Evolutionary conservation across 352 stramenopile species (phyloP), one percentile per base, ranked within the genome.

Genomic region (Globisporangium nunn): DNA sequence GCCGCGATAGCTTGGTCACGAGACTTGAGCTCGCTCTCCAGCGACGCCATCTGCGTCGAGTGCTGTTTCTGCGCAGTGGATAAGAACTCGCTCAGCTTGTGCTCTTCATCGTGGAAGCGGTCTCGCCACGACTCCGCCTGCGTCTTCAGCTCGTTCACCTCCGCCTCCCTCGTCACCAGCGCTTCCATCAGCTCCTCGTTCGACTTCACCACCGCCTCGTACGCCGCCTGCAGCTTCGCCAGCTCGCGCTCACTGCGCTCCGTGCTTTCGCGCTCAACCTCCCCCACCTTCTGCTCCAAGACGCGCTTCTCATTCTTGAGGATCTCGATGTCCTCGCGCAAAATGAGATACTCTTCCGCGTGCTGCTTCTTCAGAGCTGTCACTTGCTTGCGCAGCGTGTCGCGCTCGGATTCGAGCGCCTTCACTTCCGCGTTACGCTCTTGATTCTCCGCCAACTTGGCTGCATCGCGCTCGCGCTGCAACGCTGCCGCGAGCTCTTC

Each of bases 101-200:
- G 46, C 44, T 64, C 61, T 41, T 72, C 53, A 44, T 67, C 53
- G 5, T 80, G 57, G 43, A 79, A 55, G 53, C 78, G 62, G 17
- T 75, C 69, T 17, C 64, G 66, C 39, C 57, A 66, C 29, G 49
- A 46, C 40, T 61, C 57, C 7, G 64, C 68, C 33, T 68, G 64
- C 17, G 62, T 37, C 44, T 69, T 69, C 46, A 89, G 68, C 4
- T 61, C 52, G 17, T 57, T 57, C 29, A 82, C 70, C 49, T 83
- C 66, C 40, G 78, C 62, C 45, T 86, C 72, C 10, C 71, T 75
- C 8, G 71, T 64, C 4, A 58, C 55, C 18, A 87, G 54, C 28
- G 78, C 39, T 12, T 72, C 59, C 58, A 77, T 66, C 58, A 87
- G 70, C 29, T 74, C 66, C 29, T 77, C 69, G 51, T 75, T 71